phyloP scores from a whole-genome alignment of 306 rosid genomes.

The Bauhinia variegata region DNA sequence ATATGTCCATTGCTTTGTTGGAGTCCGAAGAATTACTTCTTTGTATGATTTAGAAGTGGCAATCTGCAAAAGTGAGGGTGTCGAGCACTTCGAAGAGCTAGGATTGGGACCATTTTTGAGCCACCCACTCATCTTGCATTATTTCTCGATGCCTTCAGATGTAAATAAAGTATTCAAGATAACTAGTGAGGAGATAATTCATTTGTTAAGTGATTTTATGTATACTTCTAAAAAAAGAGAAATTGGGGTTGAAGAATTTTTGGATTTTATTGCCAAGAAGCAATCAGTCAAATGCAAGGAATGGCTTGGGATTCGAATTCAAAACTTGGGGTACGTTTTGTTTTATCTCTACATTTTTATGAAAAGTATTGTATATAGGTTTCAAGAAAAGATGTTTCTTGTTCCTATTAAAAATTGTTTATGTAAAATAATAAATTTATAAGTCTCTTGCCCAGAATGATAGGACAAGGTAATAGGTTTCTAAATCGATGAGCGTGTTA shows the following conservation, averaged over 20 bases:
- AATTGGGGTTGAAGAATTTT: slow-evolving; percentile 56
- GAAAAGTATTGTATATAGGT: background rate
- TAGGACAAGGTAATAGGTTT: background rate
- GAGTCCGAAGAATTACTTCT: slow-evolving; percentile 68
- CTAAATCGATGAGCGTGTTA: background rate
- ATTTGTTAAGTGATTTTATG: slow-evolving; percentile 48
- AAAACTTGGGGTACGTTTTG: slow-evolving; percentile 72
- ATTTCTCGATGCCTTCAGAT: slow-evolving; percentile 58
- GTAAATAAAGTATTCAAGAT: slow-evolving; percentile 62
- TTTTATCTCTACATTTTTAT: slow-evolving; percentile 23
- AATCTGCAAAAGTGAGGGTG: slow-evolving; percentile 72
- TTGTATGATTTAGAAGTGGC: slow-evolving; percentile 79
- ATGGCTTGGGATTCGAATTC: slow-evolving; percentile 77
- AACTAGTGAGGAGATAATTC: slow-evolving; percentile 58
- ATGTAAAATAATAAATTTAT: background rate
- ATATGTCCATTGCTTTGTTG: slow-evolving; percentile 89
- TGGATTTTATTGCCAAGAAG: slow-evolving; percentile 72
- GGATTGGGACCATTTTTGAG: slow-evolving; percentile 83
- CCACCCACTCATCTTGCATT: slow-evolving; percentile 78
- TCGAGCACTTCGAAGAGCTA: slow-evolving; percentile 68
- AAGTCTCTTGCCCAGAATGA: background rate
- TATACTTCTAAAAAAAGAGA: slow-evolving; percentile 33
- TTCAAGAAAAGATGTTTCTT: too few relatives aligned
- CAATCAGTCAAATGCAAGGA: slow-evolving; percentile 57
- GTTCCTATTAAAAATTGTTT: too few relatives aligned